Percentiles rank a stretch among this genome's conserved stretches.
Conservation (phyloP, 2,329 filamentous ascomycete species). For the Setomelanomma holmii region DNA sequence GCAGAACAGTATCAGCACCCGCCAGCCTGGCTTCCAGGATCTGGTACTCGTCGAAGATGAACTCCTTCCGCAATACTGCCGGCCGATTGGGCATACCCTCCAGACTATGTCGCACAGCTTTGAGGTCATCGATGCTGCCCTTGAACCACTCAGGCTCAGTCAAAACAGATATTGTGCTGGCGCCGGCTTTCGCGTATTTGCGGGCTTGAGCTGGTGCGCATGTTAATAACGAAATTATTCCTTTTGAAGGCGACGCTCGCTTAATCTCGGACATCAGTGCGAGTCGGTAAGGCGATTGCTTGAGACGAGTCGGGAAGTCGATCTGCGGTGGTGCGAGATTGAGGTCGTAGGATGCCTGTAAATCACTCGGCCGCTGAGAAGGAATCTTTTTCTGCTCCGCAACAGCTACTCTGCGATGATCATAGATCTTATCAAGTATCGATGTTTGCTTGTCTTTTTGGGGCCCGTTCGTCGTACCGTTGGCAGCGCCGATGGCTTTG, state of each 20-base stretch:
- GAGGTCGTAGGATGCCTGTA: constrained; percentile 86
- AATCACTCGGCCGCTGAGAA: constrained; percentile 80
- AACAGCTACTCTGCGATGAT: constrained; percentile 76
- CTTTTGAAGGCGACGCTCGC: constrained; percentile 94
- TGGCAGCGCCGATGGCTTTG: constrained; percentile 40
- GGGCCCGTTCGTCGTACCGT: constrained; percentile 27
- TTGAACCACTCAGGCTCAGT: constrained; percentile 99
- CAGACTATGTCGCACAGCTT: constrained; percentile 85
- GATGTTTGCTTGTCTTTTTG: constrained; percentile 71
- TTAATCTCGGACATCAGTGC: constrained; percentile 98
- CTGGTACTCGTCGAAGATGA: constrained; percentile 97
- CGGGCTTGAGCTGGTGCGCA: constrained; percentile 89
- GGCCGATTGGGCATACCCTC: constrained; percentile 91
- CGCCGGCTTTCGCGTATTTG: constrained; percentile 90
- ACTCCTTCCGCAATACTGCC: constrained; percentile 92
- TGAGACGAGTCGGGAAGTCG: constrained; percentile 78
- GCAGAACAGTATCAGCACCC: constrained; percentile 89
- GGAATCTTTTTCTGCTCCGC: constrained; percentile 82
- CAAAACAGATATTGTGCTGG: constrained; percentile 96
- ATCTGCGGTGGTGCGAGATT: constrained; percentile 85
- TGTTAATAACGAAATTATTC: constrained; percentile 85
- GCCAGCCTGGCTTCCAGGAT: constrained; percentile 93
- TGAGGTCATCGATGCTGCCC: constrained; percentile 92
- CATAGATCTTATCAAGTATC: constrained; percentile 91
- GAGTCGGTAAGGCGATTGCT: constrained; percentile 84